These are phyloP conservation scores for Xylaria sp. DNA, from an alignment of 2,329 filamentous ascomycete genomes.

Conservation along the genomic window DNA sequence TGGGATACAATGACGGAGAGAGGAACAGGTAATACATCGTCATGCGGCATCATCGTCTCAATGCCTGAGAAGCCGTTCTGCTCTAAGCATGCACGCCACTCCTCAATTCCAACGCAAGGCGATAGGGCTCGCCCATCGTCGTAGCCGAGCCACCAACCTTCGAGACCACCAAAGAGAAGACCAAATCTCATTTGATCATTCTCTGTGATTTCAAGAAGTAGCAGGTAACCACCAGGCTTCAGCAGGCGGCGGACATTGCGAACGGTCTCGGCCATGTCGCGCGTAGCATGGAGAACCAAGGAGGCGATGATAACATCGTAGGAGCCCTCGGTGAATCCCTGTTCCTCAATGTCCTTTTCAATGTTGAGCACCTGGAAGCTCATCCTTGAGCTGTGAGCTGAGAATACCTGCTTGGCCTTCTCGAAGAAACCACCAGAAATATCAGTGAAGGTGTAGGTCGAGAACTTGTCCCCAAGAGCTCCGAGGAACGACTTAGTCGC, in stretches of 20 bases:
- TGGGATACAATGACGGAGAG: conserved; percentile 24
- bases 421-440: conserved; percentile 27
- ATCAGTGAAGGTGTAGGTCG: conserved; percentile 31
- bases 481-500: conserved; percentile 4
- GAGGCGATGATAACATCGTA: conserved; percentile 57
- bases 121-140: conserved; percentile 34
- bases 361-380: conserved; percentile 24
- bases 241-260: conserved; percentile 53
- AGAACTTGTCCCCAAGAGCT: conserved; percentile 2
- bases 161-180: conserved; percentile 44
- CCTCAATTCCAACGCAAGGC: conserved; percentile 18
- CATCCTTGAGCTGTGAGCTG: background rate
- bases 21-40: conserved; percentile 12
- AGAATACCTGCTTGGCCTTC: conserved; percentile 1
- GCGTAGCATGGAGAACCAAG: conserved; percentile 55
- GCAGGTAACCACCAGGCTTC: conserved; percentile 58
- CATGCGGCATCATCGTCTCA: conserved; percentile 22
- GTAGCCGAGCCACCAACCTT: conserved; percentile 43
- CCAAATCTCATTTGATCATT: conserved; percentile 29
- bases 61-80: conserved; percentile 25
- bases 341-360: conserved; percentile 40
- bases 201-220: conserved; percentile 55
- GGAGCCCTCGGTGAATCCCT: conserved; percentile 48
- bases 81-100: conserved; percentile 15
- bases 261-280: conserved; percentile 40